Conservation (phyloP, 2,329 filamentous ascomycete genomes). For the Ceratocystis cubensis region DNA sequence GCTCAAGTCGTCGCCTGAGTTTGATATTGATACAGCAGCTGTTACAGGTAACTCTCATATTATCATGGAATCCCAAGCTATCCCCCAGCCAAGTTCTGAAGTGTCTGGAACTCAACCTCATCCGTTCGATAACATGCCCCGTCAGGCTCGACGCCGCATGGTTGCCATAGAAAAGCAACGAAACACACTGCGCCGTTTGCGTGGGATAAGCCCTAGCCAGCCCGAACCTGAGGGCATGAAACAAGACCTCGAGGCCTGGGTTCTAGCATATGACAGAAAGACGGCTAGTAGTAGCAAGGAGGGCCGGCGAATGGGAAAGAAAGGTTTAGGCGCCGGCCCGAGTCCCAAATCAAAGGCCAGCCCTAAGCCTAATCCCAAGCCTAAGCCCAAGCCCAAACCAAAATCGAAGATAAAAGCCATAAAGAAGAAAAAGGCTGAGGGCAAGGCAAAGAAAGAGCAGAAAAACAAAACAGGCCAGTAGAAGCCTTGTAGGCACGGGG, state of each 20-base stretch:
- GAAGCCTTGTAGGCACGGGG: background rate
- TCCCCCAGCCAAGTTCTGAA: background rate
- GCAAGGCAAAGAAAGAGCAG: background rate
- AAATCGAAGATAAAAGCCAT: background rate
- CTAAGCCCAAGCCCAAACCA: background rate
- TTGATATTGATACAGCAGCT: constrained; percentile 11
- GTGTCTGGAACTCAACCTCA: background rate
- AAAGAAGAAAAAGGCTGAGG: background rate
- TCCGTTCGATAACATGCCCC: constrained; percentile 5
- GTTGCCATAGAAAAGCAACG: constrained; percentile 18
- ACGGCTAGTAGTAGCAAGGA: background rate
- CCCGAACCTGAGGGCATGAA: constrained; percentile 11
- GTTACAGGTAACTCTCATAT: constrained; percentile 5
- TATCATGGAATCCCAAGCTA: background rate
- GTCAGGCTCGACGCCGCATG: constrained; percentile 10
- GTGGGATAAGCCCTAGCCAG: constrained; percentile 1
- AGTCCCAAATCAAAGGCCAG: background rate
- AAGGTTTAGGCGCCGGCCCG: background rate
- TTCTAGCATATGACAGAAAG: constrained; percentile 10
- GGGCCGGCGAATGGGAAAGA: background rate
- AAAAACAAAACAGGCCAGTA: background rate
- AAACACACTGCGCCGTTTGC: background rate
- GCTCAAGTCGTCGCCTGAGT: background rate
- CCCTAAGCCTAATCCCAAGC: background rate
- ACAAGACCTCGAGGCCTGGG: constrained; percentile 14